These are phyloP conservation scores for Rubia balearica DNA, from an alignment of 305 asterid genomes.

Conservation along the genomic window DNA sequence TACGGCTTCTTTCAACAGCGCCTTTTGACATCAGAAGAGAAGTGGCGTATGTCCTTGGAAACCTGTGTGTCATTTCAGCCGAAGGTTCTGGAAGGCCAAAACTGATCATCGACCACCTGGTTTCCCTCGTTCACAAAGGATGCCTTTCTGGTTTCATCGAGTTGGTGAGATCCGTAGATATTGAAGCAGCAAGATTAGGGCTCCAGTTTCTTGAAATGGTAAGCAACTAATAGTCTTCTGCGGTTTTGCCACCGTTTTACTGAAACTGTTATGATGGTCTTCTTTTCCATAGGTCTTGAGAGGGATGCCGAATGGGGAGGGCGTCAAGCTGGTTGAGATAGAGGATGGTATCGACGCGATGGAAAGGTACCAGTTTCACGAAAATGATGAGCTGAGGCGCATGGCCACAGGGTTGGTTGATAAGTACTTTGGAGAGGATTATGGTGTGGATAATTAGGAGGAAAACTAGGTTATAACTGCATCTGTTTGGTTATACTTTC, in stretches of 20 bases:
- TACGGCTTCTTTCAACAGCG: slow-evolving; percentile 54
- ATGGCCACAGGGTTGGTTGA: slow-evolving; percentile 84
- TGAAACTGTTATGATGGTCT: slow-evolving; percentile 1
- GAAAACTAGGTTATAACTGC: background rate
- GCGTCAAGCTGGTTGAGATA: slow-evolving; percentile 75
- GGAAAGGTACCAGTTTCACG: slow-evolving; percentile 93
- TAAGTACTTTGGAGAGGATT: slow-evolving; percentile 75
- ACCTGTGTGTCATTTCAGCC: slow-evolving; percentile 70
- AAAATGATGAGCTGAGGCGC: slow-evolving; percentile 66
- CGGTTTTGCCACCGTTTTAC: background rate
- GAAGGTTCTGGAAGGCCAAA: slow-evolving; percentile 65
- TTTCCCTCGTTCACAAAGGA: slow-evolving; percentile 63
- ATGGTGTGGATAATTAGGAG: slow-evolving; percentile 52
- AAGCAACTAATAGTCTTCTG: slow-evolving; percentile 15
- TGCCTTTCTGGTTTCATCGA: slow-evolving; percentile 71
- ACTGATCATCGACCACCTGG: slow-evolving; percentile 71
- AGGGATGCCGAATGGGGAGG: slow-evolving; percentile 80
- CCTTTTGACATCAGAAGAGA: slow-evolving; percentile 90
- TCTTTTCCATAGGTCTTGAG: slow-evolving; percentile 59
- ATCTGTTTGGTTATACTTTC: background rate
- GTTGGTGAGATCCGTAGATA: slow-evolving; percentile 78
- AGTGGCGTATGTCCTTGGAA: slow-evolving; percentile 86
- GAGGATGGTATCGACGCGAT: slow-evolving; percentile 93
- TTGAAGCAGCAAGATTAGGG: slow-evolving; percentile 87
- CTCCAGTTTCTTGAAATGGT: slow-evolving; percentile 96